These are phyloP conservation scores for Pichia sp. DNA, from an alignment of 1,139 yeast species.

Conservation along the genomic window DNA sequence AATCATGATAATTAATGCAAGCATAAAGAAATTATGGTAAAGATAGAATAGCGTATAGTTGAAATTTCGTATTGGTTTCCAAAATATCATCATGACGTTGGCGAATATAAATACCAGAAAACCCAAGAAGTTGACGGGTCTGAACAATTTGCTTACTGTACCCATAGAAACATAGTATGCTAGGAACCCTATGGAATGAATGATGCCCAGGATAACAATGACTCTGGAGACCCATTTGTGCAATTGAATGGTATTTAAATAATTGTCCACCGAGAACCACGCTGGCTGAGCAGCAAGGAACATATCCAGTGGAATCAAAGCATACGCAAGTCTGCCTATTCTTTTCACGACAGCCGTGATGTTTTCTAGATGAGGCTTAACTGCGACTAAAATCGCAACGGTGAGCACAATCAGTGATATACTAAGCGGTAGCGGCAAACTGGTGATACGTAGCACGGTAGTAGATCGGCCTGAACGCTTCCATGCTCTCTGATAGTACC, in stretches of 20 bases:
- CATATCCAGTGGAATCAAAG: constrained; percentile 60
- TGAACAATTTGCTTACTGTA: constrained; percentile 39
- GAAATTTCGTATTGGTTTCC: constrained; percentile 50
- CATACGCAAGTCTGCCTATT: constrained; percentile 58
- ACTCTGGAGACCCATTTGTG: constrained; percentile 83
- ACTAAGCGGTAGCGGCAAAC: constrained; percentile 20
- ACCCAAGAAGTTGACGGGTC: constrained; percentile 57
- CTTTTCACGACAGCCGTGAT: constrained; percentile 32
- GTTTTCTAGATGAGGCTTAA: constrained; percentile 25
- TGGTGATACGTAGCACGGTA: constrained; percentile 21
- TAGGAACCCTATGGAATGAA: constrained; percentile 59
- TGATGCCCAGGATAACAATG: constrained; percentile 44
- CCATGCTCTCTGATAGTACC: constrained; percentile 28
- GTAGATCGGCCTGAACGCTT: constrained; percentile 30
- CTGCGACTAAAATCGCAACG: constrained; percentile 6
- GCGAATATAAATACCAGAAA: constrained; percentile 45
- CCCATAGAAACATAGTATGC: constrained; percentile 41
- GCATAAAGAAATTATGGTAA: constrained; percentile 62
- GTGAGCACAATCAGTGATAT: constrained; percentile 14
- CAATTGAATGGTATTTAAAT: constrained; percentile 50
- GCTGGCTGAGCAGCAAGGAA: constrained; percentile 63
- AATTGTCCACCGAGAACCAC: constrained; percentile 49
- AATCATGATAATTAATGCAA: constrained; percentile 57
- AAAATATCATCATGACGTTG: constrained; percentile 49
- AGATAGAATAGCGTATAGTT: constrained; percentile 58